Conservation (phyloP, 2,329 filamentous ascomycete species). For the Talaromyces sp. region DNA sequence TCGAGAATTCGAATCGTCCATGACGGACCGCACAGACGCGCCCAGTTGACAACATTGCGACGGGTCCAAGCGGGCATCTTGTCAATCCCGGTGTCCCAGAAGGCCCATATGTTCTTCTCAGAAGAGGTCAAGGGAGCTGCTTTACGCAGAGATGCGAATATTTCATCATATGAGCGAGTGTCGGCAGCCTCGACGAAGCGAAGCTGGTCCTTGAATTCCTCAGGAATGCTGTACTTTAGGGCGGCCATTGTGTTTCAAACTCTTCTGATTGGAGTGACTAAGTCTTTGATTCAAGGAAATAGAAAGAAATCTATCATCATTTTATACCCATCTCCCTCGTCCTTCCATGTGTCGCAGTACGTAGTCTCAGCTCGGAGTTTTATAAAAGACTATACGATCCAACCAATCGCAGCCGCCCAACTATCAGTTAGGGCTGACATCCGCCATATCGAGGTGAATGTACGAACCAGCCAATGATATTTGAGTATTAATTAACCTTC, state of each 20-base stretch:
- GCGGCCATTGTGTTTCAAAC: neutral
- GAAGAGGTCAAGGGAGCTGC: conserved; percentile 29
- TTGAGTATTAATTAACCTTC: neutral
- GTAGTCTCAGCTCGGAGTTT: neutral
- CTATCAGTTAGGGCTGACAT: neutral
- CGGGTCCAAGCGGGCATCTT: conserved; percentile 40
- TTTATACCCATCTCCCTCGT: neutral
- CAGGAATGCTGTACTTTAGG: conserved; percentile 7
- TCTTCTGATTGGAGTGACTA: too few relatives aligned
- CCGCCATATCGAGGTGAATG: neutral
- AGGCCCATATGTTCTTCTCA: conserved; percentile 43
- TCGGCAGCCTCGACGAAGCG: conserved; percentile 12
- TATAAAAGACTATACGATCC: neutral
- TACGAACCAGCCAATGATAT: conserved; percentile 12
- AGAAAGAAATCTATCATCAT: neutral
- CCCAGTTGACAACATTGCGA: conserved; percentile 43
- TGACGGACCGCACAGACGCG: conserved; percentile 35
- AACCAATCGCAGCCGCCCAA: neutral
- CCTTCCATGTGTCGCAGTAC: neutral
- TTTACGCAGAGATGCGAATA: conserved; percentile 18
- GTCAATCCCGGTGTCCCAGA: conserved; percentile 37
- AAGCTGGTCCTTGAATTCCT: conserved; percentile 13
- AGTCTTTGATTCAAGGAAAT: neutral
- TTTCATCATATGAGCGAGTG: conserved; percentile 20
- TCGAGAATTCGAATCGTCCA: conserved; percentile 47